Evolutionary conservation across 805 yeast species (phyloP), one percentile per base, ranked within the genome.

Genomic region (Diddensiella transvaalensis): DNA sequence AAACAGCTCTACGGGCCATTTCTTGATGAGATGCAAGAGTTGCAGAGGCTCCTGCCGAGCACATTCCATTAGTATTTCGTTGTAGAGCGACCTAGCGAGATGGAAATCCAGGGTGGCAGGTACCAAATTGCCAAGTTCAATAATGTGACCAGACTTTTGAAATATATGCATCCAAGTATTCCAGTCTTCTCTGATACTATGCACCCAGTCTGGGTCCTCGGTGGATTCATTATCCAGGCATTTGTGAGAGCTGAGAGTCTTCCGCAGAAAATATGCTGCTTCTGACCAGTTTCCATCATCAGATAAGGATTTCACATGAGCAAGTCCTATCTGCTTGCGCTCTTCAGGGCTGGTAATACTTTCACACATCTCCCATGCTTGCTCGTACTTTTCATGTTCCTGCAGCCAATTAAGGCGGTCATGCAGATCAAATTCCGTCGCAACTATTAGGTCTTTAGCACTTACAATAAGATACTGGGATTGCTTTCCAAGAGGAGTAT

Each of bases 361-460:
- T 42, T 73, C 78, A 49, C 93, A 77, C 60, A 87, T 79, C 36
- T 75, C 73, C 95, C 96, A 91, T 0, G 97, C 97, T 38, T 81
- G 81, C 15, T 72, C 66, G 58, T 66, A 86, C 46, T 70, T 65
- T 1, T 74, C 73, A 33, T 70, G 76, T 1, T 79, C 79, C 2
- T 79, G 50, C 50, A 73, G 83, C 96, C 97, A 91, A 3, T 79
- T 69, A 40, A 83, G 75, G 50, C 83, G 78, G 61, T 90, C 98
- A 23, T 70, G 64, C 21, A 84, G 65, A 46, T 80, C 81, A n/a
- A 85, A 72, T 52, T 83, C 87, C 56, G 82, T 77, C 0, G 89
- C 88, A 13, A 81, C 70, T 1, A 91, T 84, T 0, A 83, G 91
- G 66, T 89, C 98, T 41, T 79, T 77, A 0, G 96, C 87, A 60